Evolutionary conservation across 805 yeast species (phyloP).

Genomic region (Saccharomyces jurei): DNA sequence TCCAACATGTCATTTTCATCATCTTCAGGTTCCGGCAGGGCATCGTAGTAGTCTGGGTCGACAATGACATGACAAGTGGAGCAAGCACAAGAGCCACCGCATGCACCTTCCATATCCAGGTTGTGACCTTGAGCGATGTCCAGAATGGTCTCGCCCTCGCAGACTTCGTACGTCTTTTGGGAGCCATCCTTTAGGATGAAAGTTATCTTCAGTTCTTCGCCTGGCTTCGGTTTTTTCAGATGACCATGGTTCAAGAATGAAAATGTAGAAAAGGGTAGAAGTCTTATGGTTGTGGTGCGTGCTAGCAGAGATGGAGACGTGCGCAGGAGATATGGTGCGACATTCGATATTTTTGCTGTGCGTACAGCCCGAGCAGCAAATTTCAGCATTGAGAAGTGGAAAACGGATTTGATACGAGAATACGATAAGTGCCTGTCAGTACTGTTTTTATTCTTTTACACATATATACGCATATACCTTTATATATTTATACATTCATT

Average conservation of each 20-base stretch:
- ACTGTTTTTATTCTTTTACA: neutral
- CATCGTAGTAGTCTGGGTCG: conserved; percentile 90
- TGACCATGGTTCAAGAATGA: conserved; percentile 58
- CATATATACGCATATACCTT: neutral
- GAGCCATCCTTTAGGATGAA: conserved; percentile 88
- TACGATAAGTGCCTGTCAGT: neutral
- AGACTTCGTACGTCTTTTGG: conserved; percentile 73
- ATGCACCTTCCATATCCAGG: conserved; percentile 95
- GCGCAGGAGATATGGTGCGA: neutral
- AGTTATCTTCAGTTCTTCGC: conserved; percentile 82
- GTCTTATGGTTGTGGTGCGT: neutral
- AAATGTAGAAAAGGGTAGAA: conserved; percentile 19
- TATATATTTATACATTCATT: neutral
- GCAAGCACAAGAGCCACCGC: conserved; percentile 99
- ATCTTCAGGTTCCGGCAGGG: conserved; percentile 88
- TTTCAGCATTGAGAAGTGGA: neutral
- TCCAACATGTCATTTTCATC: conserved; percentile 98
- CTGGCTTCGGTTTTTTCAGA: conserved; percentile 81
- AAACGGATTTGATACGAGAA: neutral
- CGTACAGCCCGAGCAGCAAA: neutral
- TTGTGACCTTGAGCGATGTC: conserved; percentile 94
- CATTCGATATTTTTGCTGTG: neutral
- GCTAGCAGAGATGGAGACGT: neutral
- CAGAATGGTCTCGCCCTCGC: conserved; percentile 83
- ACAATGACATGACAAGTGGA: conserved; percentile 95